Base-by-base conservation (phyloP, 768 basidiomycete species). In the Russula sp. region DNA sequence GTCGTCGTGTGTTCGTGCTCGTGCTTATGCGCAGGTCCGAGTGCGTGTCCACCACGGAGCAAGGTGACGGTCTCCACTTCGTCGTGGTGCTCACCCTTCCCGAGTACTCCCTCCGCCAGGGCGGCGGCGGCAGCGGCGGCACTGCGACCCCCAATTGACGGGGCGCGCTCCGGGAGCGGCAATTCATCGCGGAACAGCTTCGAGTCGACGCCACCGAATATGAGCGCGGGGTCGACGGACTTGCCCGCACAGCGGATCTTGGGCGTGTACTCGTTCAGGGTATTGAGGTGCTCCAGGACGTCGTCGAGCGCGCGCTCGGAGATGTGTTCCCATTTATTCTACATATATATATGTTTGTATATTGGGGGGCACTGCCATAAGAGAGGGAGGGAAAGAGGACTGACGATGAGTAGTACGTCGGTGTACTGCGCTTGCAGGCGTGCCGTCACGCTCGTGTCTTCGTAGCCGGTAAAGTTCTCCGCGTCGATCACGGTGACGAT, bases 361-460 rank as follows among this genome's bases (percentile, higher is more conserved):
- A 6, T 10, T 1, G 34, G 18, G 42, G 34, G 29, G 2, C 25
- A 29, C 25, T 29, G 25, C 25, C 25, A 29, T 29, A 56, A 61
- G 25, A n/a, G 35, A 36, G 39, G 13, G 42, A 65, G 32, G 39
- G 25, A 29, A 3, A 35, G 29, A 20, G 7, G 29, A 78, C 86
- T 61, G 62, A 90, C 90, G 57, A 98, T 82, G 34, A 98, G 76
- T 60, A 98, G 83, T 42, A 95, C 79, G 71, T 98, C 95, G 3
- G 94, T 93, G 71, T 96, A 98, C 69, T 88, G 88, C n/a, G 95
- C 90, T 76, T 92, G 87, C 86, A 96, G 93, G 71, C 84, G 90
- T 22, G 94, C 93, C 1, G 94, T 95, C 0, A 90, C 87, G 7
- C 89, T 92, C 0, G 84, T 87, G 70, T 98, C 95, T 69, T 97